Evolutionary conservation across 371 early-diverging fungal species (phyloP).

Genomic region (Rhizopus arrhizus): DNA sequence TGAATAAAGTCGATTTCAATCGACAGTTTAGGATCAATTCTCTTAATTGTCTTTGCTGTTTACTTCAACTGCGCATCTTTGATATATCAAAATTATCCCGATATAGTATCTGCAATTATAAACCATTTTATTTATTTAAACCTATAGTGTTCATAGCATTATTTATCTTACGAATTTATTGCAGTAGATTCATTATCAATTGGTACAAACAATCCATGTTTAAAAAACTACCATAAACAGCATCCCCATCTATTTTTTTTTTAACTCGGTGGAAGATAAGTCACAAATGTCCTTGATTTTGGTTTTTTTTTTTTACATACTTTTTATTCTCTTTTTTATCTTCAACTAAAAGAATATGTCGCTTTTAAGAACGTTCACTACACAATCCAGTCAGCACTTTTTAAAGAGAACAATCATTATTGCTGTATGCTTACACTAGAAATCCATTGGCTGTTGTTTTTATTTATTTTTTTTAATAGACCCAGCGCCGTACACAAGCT

Average conservation of each 20-base stretch:
- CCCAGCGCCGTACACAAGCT: constrained; percentile 25
- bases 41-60: too few species aligned
- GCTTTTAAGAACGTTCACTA: neutral
- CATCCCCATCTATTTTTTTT: neutral
- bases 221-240: too few species aligned
- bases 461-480: neutral
- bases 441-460: neutral
- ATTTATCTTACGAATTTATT: too few species aligned
- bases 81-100: too few species aligned
- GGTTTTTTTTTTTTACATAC: neutral
- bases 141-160: too few species aligned
- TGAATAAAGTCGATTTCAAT: too few species aligned
- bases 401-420: neutral
- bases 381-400: neutral
- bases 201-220: too few species aligned
- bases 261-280: neutral
- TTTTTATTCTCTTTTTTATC: neutral
- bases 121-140: too few species aligned
- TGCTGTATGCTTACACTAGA: neutral
- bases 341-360: neutral
- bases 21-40: too few species aligned
- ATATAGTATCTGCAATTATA: too few species aligned
- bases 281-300: constrained; percentile 2
- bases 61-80: too few species aligned
- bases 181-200: too few species aligned